Base-by-base conservation (phyloP, 1,284 basidiomycete species). In the Omphalotus olearius region DNA sequence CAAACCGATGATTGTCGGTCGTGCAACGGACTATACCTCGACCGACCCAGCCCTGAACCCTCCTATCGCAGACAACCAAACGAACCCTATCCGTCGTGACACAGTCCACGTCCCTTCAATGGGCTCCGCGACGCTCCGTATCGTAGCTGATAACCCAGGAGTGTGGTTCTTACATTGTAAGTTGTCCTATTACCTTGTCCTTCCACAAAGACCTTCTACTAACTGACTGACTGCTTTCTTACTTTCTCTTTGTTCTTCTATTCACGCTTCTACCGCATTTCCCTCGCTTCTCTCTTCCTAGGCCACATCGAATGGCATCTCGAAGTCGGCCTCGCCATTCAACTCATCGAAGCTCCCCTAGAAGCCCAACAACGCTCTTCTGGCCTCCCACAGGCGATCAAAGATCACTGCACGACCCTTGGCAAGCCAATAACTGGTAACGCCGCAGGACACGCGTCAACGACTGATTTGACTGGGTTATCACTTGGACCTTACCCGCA, bases 31-130 rank as follows among this genome's bases (percentile, higher is more conserved):
- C 65, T 90, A 87, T 58, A 83, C 82, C 0, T 93, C 92, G 0
- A 69, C 78, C 60, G 89, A 98, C 66, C 79, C 87, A 0, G 61
- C 69, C 2, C 72, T 93, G 53, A 97, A 97, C 71, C 94, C 93
- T 14, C 84, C 90, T 0, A 68, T 90, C 50, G 72, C 80, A 45
- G 85, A 91, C 66, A 81, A 78, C 6, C 86, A 91, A 62, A 65
- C 70, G 1, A 97, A 97, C 71, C 94, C 94, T 1, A 81, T 93
- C 60, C 83, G 93, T 14, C 79, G 93, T 50, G 92, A 97, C 68
- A 89, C 86, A 0, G 68, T 91, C 2, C 75, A 80, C 55, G 77
- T 93, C 41, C 83, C 83, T 2, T 72, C 75, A 1, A 73, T 74
- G 47, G 69, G 75, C 14, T 81, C 81, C 1, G 85, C 76, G 14